phyloP scores from a whole-genome alignment of 1,139 yeast species.

The Scheffersomyces parashehatae region DNA sequence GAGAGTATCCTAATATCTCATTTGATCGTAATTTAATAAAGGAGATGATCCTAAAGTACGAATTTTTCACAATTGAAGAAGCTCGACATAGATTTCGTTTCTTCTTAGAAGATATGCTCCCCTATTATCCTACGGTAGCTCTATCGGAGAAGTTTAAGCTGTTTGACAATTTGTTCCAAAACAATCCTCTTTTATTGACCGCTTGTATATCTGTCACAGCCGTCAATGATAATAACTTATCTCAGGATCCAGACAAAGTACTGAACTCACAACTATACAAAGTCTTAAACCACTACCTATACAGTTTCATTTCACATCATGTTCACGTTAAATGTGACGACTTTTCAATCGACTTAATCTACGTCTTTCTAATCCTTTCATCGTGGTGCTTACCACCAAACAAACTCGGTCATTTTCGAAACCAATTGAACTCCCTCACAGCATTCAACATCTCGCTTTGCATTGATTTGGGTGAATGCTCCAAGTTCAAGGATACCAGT shows the following conservation, averaged over 20 bases:
- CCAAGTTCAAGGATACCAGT: constrained; percentile 20
- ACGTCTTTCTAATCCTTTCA: constrained; percentile 45
- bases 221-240: constrained; percentile 37
- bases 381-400: constrained; percentile 54
- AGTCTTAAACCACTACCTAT: constrained; percentile 45
- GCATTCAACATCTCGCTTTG: constrained; percentile 49
- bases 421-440: constrained; percentile 48
- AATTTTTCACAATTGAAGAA: constrained; percentile 22
- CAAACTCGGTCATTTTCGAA: constrained; percentile 51
- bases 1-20: constrained; percentile 36
- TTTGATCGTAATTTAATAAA: constrained; percentile 40
- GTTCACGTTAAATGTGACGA: constrained; percentile 45
- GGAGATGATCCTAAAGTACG: constrained; percentile 33
- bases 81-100: constrained; percentile 33
- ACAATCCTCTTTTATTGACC: constrained; percentile 46
- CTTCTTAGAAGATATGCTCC: constrained; percentile 40
- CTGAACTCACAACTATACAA: constrained; percentile 27
- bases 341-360: constrained; percentile 41
- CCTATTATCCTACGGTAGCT: constrained; percentile 50
- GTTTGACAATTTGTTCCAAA: constrained; percentile 39
- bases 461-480: constrained; percentile 45
- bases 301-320: constrained; percentile 44
- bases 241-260: constrained; percentile 3
- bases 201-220: constrained; percentile 52
- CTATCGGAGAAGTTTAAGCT: constrained; percentile 33